Percentiles rank a stretch among this genome's conserved stretches.
These are phyloP conservation scores for Elasticomyces elasticus DNA, from an alignment of 495 filamentous ascomycete species.

Conservation along the genomic window DNA sequence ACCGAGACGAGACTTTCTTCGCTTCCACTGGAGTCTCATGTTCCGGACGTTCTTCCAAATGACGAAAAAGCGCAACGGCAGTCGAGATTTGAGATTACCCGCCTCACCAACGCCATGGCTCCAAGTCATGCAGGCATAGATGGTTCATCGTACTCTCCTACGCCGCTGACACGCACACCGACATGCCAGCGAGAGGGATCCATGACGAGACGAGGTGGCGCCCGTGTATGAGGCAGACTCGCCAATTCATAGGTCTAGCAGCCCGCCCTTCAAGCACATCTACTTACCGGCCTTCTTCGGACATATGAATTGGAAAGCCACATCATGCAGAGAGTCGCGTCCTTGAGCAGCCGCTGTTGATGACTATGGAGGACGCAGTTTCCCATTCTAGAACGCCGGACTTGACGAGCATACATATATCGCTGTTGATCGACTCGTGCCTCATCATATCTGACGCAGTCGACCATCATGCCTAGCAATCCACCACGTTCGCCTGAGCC, in stretches of 20 bases:
- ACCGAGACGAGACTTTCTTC: not conserved
- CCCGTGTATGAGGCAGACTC: not conserved
- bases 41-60: not conserved
- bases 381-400: not conserved
- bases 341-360: not conserved
- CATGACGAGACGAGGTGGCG: not conserved
- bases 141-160: not conserved
- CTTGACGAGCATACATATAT: slow-evolving; percentile 1
- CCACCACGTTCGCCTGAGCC: slow-evolving; percentile 20
- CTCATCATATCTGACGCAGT: slow-evolving; percentile 16
- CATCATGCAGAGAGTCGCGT: not conserved
- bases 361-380: not conserved
- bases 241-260: not conserved
- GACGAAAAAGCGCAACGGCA: not conserved
- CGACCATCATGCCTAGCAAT: slow-evolving; percentile 19
- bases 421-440: slow-evolving; percentile 8
- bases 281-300: not conserved
- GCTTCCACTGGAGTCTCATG: not conserved
- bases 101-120: not conserved
- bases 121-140: not conserved
- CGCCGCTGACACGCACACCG: not conserved
- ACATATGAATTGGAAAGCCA: not conserved
- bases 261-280: not conserved
- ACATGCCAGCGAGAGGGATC: not conserved
- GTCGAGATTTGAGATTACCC: slow-evolving; percentile 5